Percentiles rank a stretch among this genome's conserved stretches.
These are phyloP conservation scores for Actinidia arguta DNA, from an alignment of 179 eudicot genomes.

Conservation along the genomic window DNA sequence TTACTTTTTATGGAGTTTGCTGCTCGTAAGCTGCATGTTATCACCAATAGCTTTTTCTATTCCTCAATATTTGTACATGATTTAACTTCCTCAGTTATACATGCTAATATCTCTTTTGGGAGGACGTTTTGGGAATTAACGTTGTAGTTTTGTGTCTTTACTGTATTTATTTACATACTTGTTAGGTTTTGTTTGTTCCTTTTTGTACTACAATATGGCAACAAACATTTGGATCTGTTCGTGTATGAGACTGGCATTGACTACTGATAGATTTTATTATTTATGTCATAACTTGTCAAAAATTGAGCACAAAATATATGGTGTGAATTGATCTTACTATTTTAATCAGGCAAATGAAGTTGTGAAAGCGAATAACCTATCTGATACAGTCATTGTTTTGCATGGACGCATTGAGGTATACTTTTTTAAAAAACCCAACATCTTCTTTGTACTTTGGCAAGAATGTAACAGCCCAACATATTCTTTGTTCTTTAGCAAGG, in stretches of 20 bases:
- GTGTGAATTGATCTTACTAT: not conserved
- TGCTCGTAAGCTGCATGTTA: not conserved
- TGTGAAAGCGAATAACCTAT: constrained; percentile 87
- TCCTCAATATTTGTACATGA: not conserved
- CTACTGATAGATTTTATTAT: not conserved
- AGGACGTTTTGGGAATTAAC: not conserved
- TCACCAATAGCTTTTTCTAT: not conserved
- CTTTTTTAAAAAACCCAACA: not conserved
- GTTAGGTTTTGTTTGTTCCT: not conserved
- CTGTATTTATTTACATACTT: not conserved
- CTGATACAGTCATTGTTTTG: constrained; percentile 84
- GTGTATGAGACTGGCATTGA: constrained; percentile 5
- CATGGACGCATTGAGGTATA: constrained; percentile 99
- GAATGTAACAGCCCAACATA: not conserved
- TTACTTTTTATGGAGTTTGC: too few species aligned
- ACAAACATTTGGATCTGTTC: constrained; percentile 3
- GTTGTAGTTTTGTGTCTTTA: not conserved
- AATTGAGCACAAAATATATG: not conserved
- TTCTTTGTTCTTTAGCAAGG: constrained; percentile 5
- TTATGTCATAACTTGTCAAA: not conserved
- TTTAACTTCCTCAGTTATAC: constrained; percentile 1
- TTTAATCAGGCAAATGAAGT: constrained; percentile 91
- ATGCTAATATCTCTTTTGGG: not conserved
- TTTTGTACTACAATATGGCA: not conserved
- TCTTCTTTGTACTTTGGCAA: constrained; percentile 10